Base-by-base conservation (phyloP, 2,329 filamentous ascomycete genomes). In the Bretziella fagacearum region DNA sequence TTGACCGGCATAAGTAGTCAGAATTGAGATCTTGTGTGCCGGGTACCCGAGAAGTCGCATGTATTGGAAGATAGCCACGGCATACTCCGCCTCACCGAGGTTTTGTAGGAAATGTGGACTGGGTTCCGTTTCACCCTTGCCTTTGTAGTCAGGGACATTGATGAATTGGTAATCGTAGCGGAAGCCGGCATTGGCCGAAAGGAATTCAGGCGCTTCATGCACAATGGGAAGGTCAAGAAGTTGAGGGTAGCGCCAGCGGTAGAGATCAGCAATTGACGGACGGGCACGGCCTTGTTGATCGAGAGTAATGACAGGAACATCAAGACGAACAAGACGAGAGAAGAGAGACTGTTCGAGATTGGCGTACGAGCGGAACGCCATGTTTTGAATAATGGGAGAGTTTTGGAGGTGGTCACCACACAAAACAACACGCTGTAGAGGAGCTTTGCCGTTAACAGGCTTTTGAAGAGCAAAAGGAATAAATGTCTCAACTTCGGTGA, bases 361-460 rank as follows among this genome's bases (percentile, higher is more conserved):
- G 46, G 89, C 86, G 58, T 94, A 96, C 57, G 93, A 83, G 3
- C 87, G 77, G 65, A 95, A 94, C 1, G 91, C 89, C 50, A 93
- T 71, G 56, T 89, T 94, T 60, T 96, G 91, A 43, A 98, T 83
- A 44, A 98, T 80, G 0, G 91, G 93, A 0, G 86, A 93, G 64
- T 98, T 98, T 58, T 98, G 91, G 49, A 91, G 78, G 60, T 98
- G 91, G 57, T 98, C 93, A 53, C 91, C 91, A 50, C 87, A 93
- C 2, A 98, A 71, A 2, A 98, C 84, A 4, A 98, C 79, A 33
- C 93, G 73, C 61, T 95, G 85, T 10, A 98, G 65, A 3, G 79
- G 76, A 54, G 84, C 71, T 56, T 84, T 71, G 27, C 81, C 81
- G 44, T 79, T 68, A 53, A 76, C 74, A 17, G 81, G 76, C 53